Base-by-base conservation (phyloP, 2,329 filamentous ascomycete species). In the Monosporascus sp. region DNA sequence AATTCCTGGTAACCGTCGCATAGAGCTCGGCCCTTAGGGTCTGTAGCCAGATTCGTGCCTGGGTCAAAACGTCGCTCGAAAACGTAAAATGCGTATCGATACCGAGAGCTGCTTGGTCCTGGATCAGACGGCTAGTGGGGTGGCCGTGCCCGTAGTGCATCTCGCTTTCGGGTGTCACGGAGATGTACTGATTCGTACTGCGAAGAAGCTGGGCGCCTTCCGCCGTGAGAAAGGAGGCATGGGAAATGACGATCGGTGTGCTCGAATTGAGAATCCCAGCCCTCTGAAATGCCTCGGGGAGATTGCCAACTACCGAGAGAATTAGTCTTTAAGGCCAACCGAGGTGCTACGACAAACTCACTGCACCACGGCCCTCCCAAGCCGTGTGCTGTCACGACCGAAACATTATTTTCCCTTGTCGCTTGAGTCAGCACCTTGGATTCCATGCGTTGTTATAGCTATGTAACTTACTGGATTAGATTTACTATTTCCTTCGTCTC, bases 81-180 rank as follows among this genome's bases (percentile, higher is more conserved):
- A 73, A 82, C 9, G 77, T 77, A 55, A 78, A 76, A 59, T 80
- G 76, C 0, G 77, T 82, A 60, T 83, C 79, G 9, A 82, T 69
- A 3, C 80, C 80, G 0, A 83, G 70, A 1, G 77, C 65, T 1
- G 72, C 73, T 56, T 83, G 78, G 59, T 83, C 79, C 27, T 72
- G 72, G 27, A 77, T 67, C 8, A 70, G 62, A 50, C 76, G 70
- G 18, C 67, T 71, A 38, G 65, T 61, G 1, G 72, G 70, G 53
- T 83, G 77, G 0, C 67, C 70, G 58, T 81, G 78, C n/a, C 81
- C 80, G 63, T 77, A 83, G 62, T 82, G 78, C 71, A 81, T 76
- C 59, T 84, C 81, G 0, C 77, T 80, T 60, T 85, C 82, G 1
- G 80, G 79, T 0, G 81, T 83, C 54, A 79, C 79, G 50, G 78